Base-by-base conservation (phyloP, 805 yeast genomes). In the Yarrowia sp. region DNA sequence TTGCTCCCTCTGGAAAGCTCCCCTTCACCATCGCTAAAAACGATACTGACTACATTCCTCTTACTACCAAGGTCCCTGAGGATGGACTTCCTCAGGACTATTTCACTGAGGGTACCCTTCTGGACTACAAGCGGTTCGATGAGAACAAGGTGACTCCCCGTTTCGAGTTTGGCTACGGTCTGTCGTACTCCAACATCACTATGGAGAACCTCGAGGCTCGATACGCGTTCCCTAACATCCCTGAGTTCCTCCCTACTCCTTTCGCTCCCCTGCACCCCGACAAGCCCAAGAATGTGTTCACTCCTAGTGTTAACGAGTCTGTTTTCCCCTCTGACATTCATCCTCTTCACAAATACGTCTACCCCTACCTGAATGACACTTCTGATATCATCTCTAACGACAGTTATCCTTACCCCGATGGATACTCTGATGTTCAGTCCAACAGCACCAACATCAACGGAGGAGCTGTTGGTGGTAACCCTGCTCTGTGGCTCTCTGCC, bases 11-110 rank as follows among this genome's bases (percentile, higher is more conserved):
- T 45, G 91, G 90, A 5, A 81, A 83, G 70, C 79, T 87, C 43
- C 89, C 91, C 1, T 86, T 87, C 73, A 86, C 90, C 4, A 82
- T 87, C 71, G 89, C 90, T 12, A 83, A 82, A 73, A 82, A 84
- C 70, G 78, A 77, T 63, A 76, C 73, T 66, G 87, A 75, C 72
- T 82, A 86, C 71, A 84, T 83, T 35, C 83, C 84, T 26, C 77
- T 85, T 11, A 72, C 84, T 67, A 82, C 80, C 59, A 79, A 76
- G 43, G 75, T 79, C 9, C 76, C 77, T 3, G 72, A 74, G 32
- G 73, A 79, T 59, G 82, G 82, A 1, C 70, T 72, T 41, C 82
- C 83, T 12, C 78, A 76, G 53, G 80, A 77, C 71, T 72, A 70
- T 26, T 69, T 73, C 67, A 75, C 75, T 36, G 79, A 84, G 26